Evolutionary conservation across 2,329 filamentous ascomycete genomes (phyloP).

Genomic region (Hansfordia pulvinata): DNA sequence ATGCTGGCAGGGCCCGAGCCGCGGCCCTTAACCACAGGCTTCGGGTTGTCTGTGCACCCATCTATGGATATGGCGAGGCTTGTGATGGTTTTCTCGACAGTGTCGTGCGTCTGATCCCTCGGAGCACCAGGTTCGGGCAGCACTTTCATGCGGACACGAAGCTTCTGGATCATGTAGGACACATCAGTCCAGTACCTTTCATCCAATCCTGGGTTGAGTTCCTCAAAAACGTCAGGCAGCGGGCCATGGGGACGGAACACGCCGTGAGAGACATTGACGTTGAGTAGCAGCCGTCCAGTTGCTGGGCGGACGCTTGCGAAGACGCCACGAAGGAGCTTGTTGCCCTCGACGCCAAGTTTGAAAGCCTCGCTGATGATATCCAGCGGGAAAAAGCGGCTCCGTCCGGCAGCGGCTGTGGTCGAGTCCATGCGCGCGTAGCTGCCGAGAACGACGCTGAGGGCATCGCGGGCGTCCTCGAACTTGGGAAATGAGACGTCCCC

Average conservation of each 20-base stretch:
- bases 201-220: constrained; percentile 21
- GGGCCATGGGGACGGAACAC: constrained; percentile 30
- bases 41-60: no score
- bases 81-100: constrained; percentile 9
- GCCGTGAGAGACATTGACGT: constrained; percentile 39
- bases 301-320: constrained; percentile 40
- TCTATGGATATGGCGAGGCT: no score
- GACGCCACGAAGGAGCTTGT: constrained; percentile 34
- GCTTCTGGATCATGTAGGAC: constrained; percentile 7
- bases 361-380: constrained; percentile 13
- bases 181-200: constrained; percentile 7
- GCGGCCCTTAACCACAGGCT: constrained; percentile 11
- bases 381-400: constrained; percentile 33
- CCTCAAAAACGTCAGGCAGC: no score
- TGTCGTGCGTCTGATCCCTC: constrained; percentile 3
- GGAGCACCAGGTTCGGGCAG: constrained; percentile 1
- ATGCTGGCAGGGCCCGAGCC: constrained; percentile 14
- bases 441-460: constrained; percentile 37
- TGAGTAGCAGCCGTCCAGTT: constrained; percentile 39
- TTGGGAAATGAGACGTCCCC: constrained; percentile 29
- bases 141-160: constrained; percentile 6
- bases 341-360: constrained; percentile 14
- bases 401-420: constrained; percentile 26
- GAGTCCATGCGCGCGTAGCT: constrained; percentile 23
- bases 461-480: constrained; percentile 32